Evolutionary conservation across 2,329 filamentous ascomycete species (phyloP).

Genomic region (Neonectria punicea): DNA sequence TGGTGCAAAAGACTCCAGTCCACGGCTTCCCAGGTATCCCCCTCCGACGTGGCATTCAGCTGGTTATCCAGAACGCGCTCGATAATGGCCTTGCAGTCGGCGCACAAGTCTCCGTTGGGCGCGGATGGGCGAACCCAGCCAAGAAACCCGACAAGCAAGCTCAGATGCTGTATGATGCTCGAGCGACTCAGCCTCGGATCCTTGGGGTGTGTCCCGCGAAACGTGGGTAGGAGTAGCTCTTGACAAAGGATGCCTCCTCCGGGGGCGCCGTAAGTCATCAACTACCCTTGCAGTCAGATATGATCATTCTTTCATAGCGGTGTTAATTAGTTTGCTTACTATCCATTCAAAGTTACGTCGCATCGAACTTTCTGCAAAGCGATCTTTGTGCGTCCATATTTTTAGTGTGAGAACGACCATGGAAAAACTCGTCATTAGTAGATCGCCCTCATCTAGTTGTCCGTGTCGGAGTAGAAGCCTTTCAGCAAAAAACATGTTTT

Average conservation of each 20-base stretch:
- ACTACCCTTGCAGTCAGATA: slow-evolving; percentile 52
- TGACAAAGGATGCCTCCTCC: slow-evolving; percentile 60
- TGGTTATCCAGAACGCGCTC: slow-evolving; percentile 61
- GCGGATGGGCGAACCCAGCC: slow-evolving; percentile 61
- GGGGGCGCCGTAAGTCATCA: slow-evolving; percentile 62
- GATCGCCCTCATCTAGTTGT: slow-evolving; percentile 18
- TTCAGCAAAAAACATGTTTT: slow-evolving; percentile 23
- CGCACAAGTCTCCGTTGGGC: slow-evolving; percentile 60
- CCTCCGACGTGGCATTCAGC: slow-evolving; percentile 48
- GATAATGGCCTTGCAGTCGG: slow-evolving; percentile 57
- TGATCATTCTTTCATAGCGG: too few species aligned
- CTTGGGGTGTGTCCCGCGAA: slow-evolving; percentile 12
- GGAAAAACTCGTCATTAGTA: slow-evolving; percentile 19
- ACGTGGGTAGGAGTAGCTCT: slow-evolving; percentile 56
- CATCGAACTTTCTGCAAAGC: slow-evolving; percentile 5
- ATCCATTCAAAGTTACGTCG: slow-evolving; percentile 7
- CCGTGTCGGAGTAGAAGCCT: slow-evolving; percentile 21
- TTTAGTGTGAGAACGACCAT: slow-evolving; percentile 17
- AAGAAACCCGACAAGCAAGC: slow-evolving; percentile 61
- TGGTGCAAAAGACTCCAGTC: too few species aligned
- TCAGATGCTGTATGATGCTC: slow-evolving; percentile 61
- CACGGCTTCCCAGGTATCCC: too few species aligned
- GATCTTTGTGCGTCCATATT: slow-evolving; percentile 29
- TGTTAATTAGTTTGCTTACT: too few species aligned
- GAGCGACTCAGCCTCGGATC: slow-evolving; percentile 49